These are phyloP conservation scores for Taphrina betulina DNA, from an alignment of 1,139 yeast species.

Conservation along the genomic window DNA sequence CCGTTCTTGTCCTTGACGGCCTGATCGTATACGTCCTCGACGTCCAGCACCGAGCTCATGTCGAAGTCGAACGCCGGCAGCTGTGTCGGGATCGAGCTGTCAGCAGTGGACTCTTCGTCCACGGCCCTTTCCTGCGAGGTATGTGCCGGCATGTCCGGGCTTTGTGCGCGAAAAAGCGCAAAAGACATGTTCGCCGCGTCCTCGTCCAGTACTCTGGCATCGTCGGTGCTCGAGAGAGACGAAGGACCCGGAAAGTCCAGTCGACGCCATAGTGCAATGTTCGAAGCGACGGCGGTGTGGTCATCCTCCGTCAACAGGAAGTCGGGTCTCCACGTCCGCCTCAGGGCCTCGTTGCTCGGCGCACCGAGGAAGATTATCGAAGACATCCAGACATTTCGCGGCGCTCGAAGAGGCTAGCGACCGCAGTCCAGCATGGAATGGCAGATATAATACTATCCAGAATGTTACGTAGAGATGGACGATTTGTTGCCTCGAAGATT, in stretches of 20 bases:
- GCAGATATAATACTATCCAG: too few relatives aligned
- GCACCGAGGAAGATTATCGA: slow-evolving; percentile 18
- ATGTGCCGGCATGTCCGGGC: too few relatives aligned
- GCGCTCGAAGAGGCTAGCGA: not conserved
- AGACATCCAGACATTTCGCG: too few relatives aligned
- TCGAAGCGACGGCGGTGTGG: not conserved
- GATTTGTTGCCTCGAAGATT: too few relatives aligned
- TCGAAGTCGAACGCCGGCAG: slow-evolving; percentile 11
- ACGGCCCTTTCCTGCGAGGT: not conserved
- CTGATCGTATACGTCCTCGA: slow-evolving; percentile 14
- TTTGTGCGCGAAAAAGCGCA: not conserved
- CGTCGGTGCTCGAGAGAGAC: not conserved
- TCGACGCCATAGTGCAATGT: slow-evolving; percentile 3
- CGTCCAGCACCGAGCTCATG: slow-evolving; percentile 12
- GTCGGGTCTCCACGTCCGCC: slow-evolving; percentile 9
- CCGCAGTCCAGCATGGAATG: too few relatives aligned
- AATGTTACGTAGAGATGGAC: too few relatives aligned
- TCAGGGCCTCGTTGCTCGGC: slow-evolving; percentile 11
- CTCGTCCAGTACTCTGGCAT: slow-evolving; percentile 2
- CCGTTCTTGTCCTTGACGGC: not conserved
- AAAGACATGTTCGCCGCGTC: slow-evolving; percentile 6
- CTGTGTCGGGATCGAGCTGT: not conserved
- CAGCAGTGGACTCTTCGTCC: not conserved
- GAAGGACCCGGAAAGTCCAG: not conserved
- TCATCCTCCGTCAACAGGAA: not conserved